phyloP scores from a whole-genome alignment of 805 yeast species.

The Saturnispora diversa region DNA sequence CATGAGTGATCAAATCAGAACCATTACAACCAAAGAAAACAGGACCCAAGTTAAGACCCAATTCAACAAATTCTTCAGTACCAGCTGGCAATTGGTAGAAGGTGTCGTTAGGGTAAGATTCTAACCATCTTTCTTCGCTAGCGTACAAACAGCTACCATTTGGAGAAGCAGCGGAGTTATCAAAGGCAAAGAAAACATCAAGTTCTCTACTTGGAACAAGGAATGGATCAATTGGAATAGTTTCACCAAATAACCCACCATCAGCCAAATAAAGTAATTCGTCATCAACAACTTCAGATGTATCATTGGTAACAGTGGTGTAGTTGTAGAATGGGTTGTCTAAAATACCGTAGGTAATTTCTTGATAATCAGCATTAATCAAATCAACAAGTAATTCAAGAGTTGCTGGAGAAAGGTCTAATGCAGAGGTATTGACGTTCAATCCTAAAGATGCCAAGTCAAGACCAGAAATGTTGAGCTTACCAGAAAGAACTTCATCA shows the following conservation, averaged over 20 bases:
- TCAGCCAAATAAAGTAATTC: constrained; percentile 22
- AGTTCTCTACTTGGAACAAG: constrained; percentile 49
- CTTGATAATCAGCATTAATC: constrained; percentile 39
- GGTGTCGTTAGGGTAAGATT: constrained; percentile 42
- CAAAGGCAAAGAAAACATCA: constrained; percentile 57
- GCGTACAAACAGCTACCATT: constrained; percentile 48
- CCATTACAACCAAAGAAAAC: constrained; percentile 78
- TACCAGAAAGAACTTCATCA: constrained; percentile 13
- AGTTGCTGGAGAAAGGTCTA: constrained; percentile 15
- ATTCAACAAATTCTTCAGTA: constrained; percentile 43
- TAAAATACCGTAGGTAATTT: constrained; percentile 39
- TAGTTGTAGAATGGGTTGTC: constrained; percentile 34
- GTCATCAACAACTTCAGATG: constrained; percentile 19
- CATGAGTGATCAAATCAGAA: constrained; percentile 37
- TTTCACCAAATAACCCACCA: constrained; percentile 37
- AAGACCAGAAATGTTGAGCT: constrained; percentile 9
- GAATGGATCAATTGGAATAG: constrained; percentile 57
- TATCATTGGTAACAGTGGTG: constrained; percentile 27
- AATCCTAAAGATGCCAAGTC: constrained; percentile 16
- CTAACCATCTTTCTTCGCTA: constrained; percentile 43
- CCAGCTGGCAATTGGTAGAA: constrained; percentile 69
- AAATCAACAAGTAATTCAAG: constrained; percentile 15
- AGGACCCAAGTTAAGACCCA: constrained; percentile 55
- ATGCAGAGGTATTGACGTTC: constrained; percentile 12
- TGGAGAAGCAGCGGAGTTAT: constrained; percentile 65